phyloP scores from a whole-genome alignment of 2,329 filamentous ascomycete species.

The Fusarium hostae region DNA sequence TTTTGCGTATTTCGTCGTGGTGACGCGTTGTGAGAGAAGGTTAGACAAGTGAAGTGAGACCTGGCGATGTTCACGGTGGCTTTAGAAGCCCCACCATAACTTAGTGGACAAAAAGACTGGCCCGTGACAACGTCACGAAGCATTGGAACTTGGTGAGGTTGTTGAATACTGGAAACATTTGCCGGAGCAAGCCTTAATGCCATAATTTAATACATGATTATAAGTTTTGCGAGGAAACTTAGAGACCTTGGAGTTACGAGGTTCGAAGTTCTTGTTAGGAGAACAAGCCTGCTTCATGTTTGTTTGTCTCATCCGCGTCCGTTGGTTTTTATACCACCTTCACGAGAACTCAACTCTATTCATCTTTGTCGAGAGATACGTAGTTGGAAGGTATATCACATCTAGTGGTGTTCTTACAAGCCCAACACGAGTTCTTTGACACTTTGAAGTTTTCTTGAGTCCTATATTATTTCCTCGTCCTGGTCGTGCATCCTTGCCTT shows the following conservation, averaged over 20 bases:
- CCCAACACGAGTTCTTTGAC: not conserved
- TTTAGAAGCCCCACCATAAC: conserved; percentile 7
- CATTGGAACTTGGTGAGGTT: not conserved
- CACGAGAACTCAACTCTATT: not conserved
- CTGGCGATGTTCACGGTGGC: conserved; percentile 12
- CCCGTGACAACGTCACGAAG: not conserved
- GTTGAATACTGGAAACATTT: not conserved
- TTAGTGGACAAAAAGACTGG: not conserved
- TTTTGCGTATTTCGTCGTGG: not conserved
- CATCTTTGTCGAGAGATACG: not conserved
- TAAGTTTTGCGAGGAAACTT: not conserved
- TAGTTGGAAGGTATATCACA: not conserved
- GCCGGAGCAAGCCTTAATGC: not conserved
- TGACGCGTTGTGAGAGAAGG: conserved; percentile 4
- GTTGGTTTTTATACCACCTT: not conserved
- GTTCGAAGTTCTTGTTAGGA: not conserved
- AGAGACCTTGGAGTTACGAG: too few relatives aligned
- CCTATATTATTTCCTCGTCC: not conserved
- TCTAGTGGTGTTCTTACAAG: not conserved
- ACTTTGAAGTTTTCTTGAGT: not conserved
- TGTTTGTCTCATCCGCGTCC: not conserved
- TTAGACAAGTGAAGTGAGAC: conserved; percentile 12
- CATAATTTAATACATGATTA: rapidly evolving
- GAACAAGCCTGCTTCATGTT: not conserved
- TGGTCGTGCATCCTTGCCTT: not conserved